Conservation (phyloP, 345 rosid genomes). For the Xanthoceras sorbifolium region DNA sequence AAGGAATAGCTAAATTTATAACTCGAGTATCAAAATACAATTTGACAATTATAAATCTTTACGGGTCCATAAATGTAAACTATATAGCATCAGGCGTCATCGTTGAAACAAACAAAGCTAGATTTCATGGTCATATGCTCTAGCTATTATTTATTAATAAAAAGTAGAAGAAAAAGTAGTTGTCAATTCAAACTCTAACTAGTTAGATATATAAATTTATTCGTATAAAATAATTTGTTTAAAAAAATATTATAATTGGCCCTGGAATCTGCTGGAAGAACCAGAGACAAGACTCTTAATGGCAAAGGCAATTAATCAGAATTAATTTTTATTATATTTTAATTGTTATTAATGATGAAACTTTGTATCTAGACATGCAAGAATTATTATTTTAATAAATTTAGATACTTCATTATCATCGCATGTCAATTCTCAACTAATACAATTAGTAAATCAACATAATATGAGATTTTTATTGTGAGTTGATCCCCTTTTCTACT, state of each 20-base stretch:
- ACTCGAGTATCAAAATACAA: neutral
- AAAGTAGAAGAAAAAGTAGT: neutral
- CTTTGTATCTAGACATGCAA: neutral
- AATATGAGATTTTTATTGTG: no score
- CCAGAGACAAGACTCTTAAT: neutral
- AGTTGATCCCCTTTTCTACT: neutral
- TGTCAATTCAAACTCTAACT: neutral
- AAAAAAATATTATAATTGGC: neutral
- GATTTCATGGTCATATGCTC: neutral
- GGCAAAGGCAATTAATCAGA: neutral
- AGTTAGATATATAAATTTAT: neutral
- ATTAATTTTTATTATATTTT: neutral
- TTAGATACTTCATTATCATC: no score
- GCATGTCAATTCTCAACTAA: no score
- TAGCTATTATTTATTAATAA: no score
- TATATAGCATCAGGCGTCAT: neutral
- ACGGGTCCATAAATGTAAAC: neutral
- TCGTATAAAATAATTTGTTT: neutral
- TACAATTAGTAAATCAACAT: no score
- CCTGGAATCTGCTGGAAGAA: neutral
- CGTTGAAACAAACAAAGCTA: neutral
- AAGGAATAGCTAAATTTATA: neutral
- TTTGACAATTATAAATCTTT: neutral
- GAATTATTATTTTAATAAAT: no score
- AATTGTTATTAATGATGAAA: neutral